A percentile compares a stretch with the other conserved stretches of the same genome.
These are phyloP conservation scores for Antitrichia curtipendula DNA, from an alignment of 225 moss, liverwort and hornwort genomes.

Conservation along the genomic window DNA sequence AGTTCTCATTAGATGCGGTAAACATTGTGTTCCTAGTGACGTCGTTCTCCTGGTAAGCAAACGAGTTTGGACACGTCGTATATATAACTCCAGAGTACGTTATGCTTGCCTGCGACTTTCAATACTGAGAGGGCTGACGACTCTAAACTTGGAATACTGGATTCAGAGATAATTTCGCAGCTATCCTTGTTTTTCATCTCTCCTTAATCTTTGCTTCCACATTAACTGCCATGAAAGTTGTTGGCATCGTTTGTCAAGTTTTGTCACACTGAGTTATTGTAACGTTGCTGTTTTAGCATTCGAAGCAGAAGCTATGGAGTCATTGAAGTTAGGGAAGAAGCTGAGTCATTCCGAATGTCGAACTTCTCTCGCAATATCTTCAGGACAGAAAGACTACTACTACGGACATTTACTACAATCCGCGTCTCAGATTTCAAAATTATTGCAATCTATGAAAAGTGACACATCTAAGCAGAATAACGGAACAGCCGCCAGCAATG, in stretches of 20 bases:
- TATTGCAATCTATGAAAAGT: conserved; percentile 8
- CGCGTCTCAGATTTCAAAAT: conserved; percentile 19
- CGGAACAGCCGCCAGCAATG: background rate
- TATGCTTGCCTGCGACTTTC: background rate
- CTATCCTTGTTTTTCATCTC: background rate
- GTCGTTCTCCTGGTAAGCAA: background rate
- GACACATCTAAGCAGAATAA: background rate
- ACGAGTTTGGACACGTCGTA: background rate
- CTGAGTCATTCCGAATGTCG: conserved; percentile 14
- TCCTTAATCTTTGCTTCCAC: background rate
- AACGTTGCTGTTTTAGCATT: background rate
- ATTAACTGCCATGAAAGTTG: background rate
- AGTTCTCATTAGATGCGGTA: background rate
- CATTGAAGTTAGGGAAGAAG: conserved; percentile 33
- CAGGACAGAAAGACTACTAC: conserved; percentile 21
- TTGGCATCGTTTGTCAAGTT: background rate
- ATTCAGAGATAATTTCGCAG: background rate
- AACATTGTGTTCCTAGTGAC: background rate
- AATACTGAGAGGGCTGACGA: background rate
- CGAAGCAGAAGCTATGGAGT: conserved; percentile 25
- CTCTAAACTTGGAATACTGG: background rate
- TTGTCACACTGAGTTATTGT: background rate
- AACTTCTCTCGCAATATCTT: conserved; percentile 30
- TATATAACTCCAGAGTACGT: background rate
- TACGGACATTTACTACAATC: conserved; percentile 35